Conservation (phyloP, 495 filamentous ascomycete genomes). For the Rhypophila decipiens region DNA sequence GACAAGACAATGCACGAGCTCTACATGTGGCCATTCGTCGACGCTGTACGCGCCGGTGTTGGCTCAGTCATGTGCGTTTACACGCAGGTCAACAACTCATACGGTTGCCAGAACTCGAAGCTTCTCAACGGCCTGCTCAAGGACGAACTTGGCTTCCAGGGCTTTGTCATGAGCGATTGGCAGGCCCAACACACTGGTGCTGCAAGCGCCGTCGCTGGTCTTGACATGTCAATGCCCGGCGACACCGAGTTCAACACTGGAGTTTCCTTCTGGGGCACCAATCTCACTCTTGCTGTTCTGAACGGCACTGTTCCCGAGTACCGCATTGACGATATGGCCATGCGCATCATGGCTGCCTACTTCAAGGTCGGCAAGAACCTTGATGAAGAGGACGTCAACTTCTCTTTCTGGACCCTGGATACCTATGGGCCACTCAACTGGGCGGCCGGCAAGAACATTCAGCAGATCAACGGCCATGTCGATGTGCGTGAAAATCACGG, state of each 20-base stretch:
- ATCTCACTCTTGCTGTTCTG: conserved; percentile 74
- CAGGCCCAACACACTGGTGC: conserved; percentile 81
- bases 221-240: conserved; percentile 96
- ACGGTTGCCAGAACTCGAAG: conserved; percentile 79
- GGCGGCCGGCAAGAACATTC: conserved; percentile 51
- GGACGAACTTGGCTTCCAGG: conserved; percentile 88
- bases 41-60: conserved; percentile 52
- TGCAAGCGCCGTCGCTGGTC: conserved; percentile 67
- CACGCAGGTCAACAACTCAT: conserved; percentile 84
- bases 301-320: conserved; percentile 90
- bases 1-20: conserved; percentile 93
- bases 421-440: conserved; percentile 66
- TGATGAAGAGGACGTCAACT: conserved; percentile 64
- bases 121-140: conserved; percentile 79
- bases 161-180: conserved; percentile 91
- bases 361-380: conserved; percentile 78
- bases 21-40: conserved; percentile 66
- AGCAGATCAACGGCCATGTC: conserved; percentile 75
- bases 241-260: conserved; percentile 70
- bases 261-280: conserved; percentile 75
- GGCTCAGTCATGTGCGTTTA: conserved; percentile 93
- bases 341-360: conserved; percentile 87
- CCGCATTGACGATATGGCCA: conserved; percentile 88
- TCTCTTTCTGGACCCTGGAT: conserved; percentile 77
- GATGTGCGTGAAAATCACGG: conserved; percentile 76